A percentile compares a stretch with the other conserved stretches of the same genome.
Evolutionary conservation across 2,329 filamentous ascomycete species (phyloP).

Genomic region (Hymenoscyphus repandus): DNA sequence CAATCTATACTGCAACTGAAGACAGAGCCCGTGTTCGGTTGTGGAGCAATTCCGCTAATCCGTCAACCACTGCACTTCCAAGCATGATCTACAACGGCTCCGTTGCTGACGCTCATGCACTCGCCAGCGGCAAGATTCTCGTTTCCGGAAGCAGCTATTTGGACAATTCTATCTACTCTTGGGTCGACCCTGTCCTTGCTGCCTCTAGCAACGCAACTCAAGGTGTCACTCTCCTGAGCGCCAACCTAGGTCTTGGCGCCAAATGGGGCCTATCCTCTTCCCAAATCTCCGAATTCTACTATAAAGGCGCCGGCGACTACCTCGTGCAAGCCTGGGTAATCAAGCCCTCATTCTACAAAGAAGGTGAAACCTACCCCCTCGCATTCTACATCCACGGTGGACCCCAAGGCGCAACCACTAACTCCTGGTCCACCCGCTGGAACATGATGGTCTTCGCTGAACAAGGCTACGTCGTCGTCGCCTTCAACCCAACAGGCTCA

Average conservation of each 20-base stretch:
- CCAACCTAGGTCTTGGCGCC: constrained; percentile 18
- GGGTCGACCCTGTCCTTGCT: constrained; percentile 31
- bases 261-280: constrained; percentile 15
- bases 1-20: constrained; percentile 66
- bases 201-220: constrained; percentile 16
- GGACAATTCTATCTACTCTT: constrained; percentile 65
- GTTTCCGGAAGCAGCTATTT: constrained; percentile 60
- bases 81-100: constrained; percentile 10
- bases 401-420: constrained; percentile 70
- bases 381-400: constrained; percentile 60
- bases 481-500: constrained; percentile 75
- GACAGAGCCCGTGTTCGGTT: constrained; percentile 56
- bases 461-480: constrained; percentile 75
- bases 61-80: constrained; percentile 9
- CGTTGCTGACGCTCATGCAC: constrained; percentile 9
- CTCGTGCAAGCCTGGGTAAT: constrained; percentile 48
- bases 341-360: constrained; percentile 62
- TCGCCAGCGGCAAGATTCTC: constrained; percentile 37
- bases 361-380: constrained; percentile 27
- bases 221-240: constrained; percentile 17
- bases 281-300: constrained; percentile 23
- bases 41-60: constrained; percentile 52
- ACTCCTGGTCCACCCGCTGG: constrained; percentile 77
- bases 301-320: constrained; percentile 22
- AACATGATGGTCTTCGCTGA: constrained; percentile 80